phyloP scores from a whole-genome alignment of 2,329 filamentous ascomycete genomes.

The Elsinoe perseae region DNA sequence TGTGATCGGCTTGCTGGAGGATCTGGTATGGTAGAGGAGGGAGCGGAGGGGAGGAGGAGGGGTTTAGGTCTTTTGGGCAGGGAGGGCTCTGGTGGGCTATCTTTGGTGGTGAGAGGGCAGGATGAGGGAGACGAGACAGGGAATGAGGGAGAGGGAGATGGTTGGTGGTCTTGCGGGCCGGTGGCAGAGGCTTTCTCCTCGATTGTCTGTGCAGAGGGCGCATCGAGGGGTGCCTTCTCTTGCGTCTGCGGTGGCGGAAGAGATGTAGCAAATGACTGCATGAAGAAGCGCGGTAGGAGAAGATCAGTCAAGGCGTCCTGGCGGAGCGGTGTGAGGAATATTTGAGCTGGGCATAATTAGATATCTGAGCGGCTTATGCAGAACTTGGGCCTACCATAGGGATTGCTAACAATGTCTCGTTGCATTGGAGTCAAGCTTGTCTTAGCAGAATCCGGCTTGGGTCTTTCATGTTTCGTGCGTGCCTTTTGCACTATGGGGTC shows the following conservation, averaged over 20 bases:
- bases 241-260: not conserved
- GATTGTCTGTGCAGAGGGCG: too few relatives aligned
- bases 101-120: not conserved
- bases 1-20: too few relatives aligned
- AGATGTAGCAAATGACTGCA: conserved; percentile 2
- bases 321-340: not conserved
- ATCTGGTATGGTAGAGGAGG: not conserved
- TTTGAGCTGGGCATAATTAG: not conserved
- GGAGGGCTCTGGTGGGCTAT: not conserved
- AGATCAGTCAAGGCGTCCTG: conserved; percentile 15
- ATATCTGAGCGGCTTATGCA: not conserved
- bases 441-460: conserved; percentile 36
- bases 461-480: conserved; percentile 30
- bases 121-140: not conserved
- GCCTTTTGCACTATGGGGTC: conserved; percentile 1
- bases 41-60: not conserved
- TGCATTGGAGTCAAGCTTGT: conserved; percentile 46
- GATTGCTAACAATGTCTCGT: conserved; percentile 52
- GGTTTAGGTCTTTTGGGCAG: not conserved
- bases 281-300: conserved; percentile 13
- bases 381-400: conserved; percentile 48
- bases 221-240: not conserved
- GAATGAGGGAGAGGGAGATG: not conserved
- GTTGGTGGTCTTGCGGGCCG: too few relatives aligned
- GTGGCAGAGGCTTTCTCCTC: too few relatives aligned